Base-by-base conservation (phyloP, 192 early-diverging fungal genomes). In the Entomortierella lignicola region DNA sequence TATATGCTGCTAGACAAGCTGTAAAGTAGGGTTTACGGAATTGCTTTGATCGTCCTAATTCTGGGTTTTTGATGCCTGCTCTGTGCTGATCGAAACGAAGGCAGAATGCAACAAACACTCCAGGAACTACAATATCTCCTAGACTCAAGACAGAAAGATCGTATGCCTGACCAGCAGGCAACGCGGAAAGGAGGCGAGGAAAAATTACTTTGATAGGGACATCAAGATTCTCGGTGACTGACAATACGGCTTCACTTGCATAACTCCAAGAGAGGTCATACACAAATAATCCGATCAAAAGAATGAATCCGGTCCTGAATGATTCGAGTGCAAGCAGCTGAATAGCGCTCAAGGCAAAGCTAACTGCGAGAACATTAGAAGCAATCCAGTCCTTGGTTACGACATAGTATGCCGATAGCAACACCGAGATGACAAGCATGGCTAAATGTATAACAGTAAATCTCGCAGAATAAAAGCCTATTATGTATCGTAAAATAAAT, bases 251-350 rank as follows among this genome's bases (percentile, higher is more conserved):
- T 21, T 94, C 91, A 10, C 95, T 94, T 25, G 93, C 93, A 85
- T 95, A 97, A 52, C 94, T 95, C 97, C 97, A 99, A 70, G 93
- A 96, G 51, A 96, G 86, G 79, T 99, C 97, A 72, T 96, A 97
- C 29, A 96, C 67, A 75, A 96, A 96, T 47, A 99, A 80, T 0
- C 92, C 95, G 15, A 83, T 72, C 39, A 99, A 88, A 53, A 99
- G 85, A 25, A 93, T 89, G 73, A 96, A 94, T 12, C 96, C 97
- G 0, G 95, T 94, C 72, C 90, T 91, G 89, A 98, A 98, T 17
- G 96, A 97, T 70, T 98, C 95, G 26, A 99, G 82, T 13, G 93
- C 90, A 47, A 99, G 81, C 31, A 97, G 82, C 55, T 91, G 87
- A 64, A 98, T 89, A 21, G 94, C 92, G 42, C 91, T 91, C 20